Evolutionary conservation across 768 basidiomycete genomes (phyloP).

Genomic region (Collybia sordida): DNA sequence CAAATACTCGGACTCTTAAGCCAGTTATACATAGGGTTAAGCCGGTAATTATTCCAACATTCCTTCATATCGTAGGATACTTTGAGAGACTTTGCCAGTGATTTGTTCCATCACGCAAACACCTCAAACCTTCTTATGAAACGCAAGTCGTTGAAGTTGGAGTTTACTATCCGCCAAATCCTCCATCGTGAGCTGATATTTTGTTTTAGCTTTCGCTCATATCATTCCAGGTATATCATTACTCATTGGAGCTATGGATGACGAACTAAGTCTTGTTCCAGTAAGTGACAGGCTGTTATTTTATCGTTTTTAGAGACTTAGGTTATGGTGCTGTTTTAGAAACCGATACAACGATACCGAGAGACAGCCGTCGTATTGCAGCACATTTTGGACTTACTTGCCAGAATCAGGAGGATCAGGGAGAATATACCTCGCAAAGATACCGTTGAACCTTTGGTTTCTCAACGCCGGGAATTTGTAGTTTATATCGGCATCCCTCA

Average conservation of each 20-base stretch:
- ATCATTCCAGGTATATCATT: slow-evolving; percentile 24
- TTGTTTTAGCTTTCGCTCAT: neutral
- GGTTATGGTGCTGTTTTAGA: slow-evolving; percentile 21
- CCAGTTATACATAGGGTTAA: slow-evolving; percentile 41
- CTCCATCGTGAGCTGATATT: slow-evolving; percentile 27
- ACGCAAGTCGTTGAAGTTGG: slow-evolving; percentile 36
- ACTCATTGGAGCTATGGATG: slow-evolving; percentile 40
- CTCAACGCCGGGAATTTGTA: slow-evolving; percentile 40
- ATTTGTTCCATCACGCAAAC: slow-evolving; percentile 30
- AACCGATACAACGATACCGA: slow-evolving; percentile 46
- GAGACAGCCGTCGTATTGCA: slow-evolving; percentile 35
- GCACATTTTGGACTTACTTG: slow-evolving; percentile 40
- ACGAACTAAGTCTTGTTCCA: slow-evolving; percentile 48
- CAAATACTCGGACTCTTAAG: slow-evolving; percentile 36
- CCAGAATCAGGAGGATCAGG: slow-evolving; percentile 44
- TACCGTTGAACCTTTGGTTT: slow-evolving; percentile 34
- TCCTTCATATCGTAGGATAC: neutral
- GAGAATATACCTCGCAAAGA: slow-evolving; percentile 46
- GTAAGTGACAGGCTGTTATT: slow-evolving; percentile 24
- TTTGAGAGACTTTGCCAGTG: slow-evolving; percentile 20
- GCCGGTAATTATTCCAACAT: slow-evolving; percentile 27
- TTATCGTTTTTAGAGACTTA: neutral
- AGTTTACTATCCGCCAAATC: slow-evolving; percentile 39
- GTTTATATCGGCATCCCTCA: neutral
- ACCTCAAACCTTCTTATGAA: slow-evolving; percentile 24